Percentiles rank a stretch among this genome's conserved stretches.
Evolutionary conservation across 2,329 filamentous ascomycete species (phyloP).

Genomic region (Hypoxylon sp.): DNA sequence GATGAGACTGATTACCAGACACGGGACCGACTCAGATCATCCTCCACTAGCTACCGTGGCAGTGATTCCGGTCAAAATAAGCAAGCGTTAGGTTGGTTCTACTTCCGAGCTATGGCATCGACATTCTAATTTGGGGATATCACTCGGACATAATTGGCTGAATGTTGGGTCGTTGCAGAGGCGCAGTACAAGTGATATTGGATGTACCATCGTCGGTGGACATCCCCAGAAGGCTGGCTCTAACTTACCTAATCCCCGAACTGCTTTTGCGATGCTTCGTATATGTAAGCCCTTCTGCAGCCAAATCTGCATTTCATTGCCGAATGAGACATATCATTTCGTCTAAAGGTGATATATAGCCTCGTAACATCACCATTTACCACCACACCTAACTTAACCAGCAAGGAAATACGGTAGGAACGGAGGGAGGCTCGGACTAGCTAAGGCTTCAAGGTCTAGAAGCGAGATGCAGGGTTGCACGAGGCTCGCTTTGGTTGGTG

Average conservation of each 20-base stretch:
- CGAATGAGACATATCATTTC: not conserved
- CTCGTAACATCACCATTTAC: constrained; percentile 3
- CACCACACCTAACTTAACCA: not conserved
- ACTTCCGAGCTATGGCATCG: constrained; percentile 15
- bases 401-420: not conserved
- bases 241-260: constrained; percentile 14
- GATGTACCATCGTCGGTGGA: constrained; percentile 18
- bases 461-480: constrained; percentile 2
- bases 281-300: constrained; percentile 9
- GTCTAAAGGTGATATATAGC: constrained; percentile 11
- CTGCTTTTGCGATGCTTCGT: constrained; percentile 6
- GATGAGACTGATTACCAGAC: constrained; percentile 6
- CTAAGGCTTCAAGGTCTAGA: not conserved
- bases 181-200: constrained; percentile 30
- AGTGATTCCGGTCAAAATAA: constrained; percentile 32
- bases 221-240: constrained; percentile 24
- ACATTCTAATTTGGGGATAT: constrained; percentile 36
- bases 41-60: constrained; percentile 30
- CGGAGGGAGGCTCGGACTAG: not conserved
- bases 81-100: constrained; percentile 27
- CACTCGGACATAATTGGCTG: constrained; percentile 31
- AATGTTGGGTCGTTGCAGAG: constrained; percentile 14
- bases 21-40: constrained; percentile 27
- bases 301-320: constrained; percentile 5
- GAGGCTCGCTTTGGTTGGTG: constrained; percentile 4